Evolutionary conservation across 345 rosid species (phyloP).

Genomic region (Camelina hispida): DNA sequence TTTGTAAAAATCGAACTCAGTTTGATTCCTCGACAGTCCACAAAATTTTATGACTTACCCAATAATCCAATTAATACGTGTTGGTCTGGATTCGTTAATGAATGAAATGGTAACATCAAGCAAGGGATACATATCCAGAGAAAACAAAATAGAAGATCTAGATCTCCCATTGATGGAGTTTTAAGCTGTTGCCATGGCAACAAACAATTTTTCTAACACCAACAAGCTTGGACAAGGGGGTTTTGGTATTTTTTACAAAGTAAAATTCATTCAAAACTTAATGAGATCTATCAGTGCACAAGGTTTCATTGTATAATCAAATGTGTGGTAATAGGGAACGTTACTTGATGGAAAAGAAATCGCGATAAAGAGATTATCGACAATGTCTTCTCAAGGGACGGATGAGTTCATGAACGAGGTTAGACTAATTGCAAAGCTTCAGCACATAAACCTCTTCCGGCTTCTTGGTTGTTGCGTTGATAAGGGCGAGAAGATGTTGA

Average conservation of each 20-base stretch:
- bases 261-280: slow-evolving; percentile 26
- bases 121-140: neutral
- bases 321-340: slow-evolving; percentile 46
- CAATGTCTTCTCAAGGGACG: slow-evolving; percentile 61
- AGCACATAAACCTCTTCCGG: slow-evolving; percentile 72
- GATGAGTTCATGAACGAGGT: slow-evolving; percentile 82
- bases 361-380: slow-evolving; percentile 75
- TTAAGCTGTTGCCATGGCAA: neutral
- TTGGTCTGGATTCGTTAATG: neutral
- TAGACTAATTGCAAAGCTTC: slow-evolving; percentile 68
- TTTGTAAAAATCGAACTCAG: no score
- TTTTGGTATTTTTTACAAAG: slow-evolving; percentile 83
- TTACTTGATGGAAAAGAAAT: slow-evolving; percentile 57
- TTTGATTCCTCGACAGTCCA: no score
- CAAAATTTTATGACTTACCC: no score
- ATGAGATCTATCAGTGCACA: neutral
- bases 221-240: slow-evolving; percentile 48
- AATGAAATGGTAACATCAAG: slow-evolving; percentile 1
- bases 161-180: slow-evolving; percentile 13
- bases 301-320: neutral
- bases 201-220: neutral
- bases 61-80: no score
- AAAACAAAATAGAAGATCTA: neutral
- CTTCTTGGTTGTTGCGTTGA: slow-evolving; percentile 66
- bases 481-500: slow-evolving; percentile 61